phyloP scores from a whole-genome alignment of 176 grass and related monocot species.

The Pontederia crassipes region DNA sequence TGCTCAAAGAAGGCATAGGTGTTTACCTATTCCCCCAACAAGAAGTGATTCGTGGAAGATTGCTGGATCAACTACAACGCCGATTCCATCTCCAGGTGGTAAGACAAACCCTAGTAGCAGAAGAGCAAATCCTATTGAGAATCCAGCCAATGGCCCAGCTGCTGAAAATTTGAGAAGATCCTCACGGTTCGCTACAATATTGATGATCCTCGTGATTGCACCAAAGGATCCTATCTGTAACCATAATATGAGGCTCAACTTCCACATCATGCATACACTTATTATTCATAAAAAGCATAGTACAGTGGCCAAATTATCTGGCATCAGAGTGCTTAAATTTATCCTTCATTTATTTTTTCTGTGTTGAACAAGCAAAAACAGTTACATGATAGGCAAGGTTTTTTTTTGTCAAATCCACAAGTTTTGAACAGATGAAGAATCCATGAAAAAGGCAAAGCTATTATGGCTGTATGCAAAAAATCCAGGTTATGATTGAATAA shows the following conservation, averaged over 20 bases:
- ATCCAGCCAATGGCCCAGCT: constrained; percentile 80
- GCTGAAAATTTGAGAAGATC: constrained; percentile 76
- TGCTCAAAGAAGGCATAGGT: neutral
- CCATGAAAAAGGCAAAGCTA: neutral
- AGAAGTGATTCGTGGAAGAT: constrained; percentile 95
- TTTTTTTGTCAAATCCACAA: neutral
- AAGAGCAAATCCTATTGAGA: constrained; percentile 65
- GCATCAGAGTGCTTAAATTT: neutral
- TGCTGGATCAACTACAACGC: constrained; percentile 62
- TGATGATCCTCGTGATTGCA: constrained; percentile 83
- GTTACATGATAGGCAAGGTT: neutral
- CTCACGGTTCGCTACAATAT: constrained; percentile 71
- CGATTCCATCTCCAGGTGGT: constrained; percentile 64
- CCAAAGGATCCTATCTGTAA: constrained; percentile 97
- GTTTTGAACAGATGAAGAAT: neutral
- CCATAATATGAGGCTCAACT: neutral
- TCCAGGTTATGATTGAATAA: too few relatives aligned
- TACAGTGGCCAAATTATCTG: neutral
- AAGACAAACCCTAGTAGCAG: constrained; percentile 79
- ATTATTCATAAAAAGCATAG: neutral
- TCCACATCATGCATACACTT: neutral
- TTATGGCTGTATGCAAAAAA: too few relatives aligned
- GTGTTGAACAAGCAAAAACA: neutral
- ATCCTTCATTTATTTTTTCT: neutral
- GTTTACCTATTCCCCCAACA: constrained; percentile 75